A percentile compares a stretch with the other conserved stretches of the same genome.
phyloP scores from a whole-genome alignment of 306 rosid genomes.

The Senna tora region DNA sequence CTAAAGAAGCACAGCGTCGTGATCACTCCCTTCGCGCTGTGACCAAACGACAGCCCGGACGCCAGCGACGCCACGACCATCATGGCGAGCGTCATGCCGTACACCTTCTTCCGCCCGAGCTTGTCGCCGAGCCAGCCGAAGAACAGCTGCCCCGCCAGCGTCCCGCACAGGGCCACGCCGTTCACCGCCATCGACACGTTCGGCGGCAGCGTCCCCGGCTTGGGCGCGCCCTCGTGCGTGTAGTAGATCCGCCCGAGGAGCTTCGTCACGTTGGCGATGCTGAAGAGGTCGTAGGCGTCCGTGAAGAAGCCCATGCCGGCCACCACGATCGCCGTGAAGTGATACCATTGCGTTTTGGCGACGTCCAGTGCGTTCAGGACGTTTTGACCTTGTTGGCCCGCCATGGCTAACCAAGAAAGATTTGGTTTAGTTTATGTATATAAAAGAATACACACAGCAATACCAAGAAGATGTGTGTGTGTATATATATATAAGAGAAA shows the following conservation, averaged over 20 bases:
- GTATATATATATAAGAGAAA: no score
- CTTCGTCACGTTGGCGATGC: constrained; percentile 58
- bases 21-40: constrained; percentile 35
- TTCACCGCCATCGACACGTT: constrained; percentile 48
- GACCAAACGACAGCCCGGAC: constrained; percentile 55
- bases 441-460: no score
- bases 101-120: constrained; percentile 52
- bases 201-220: constrained; percentile 53
- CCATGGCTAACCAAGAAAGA: no score
- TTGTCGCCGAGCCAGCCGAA: constrained; percentile 59
- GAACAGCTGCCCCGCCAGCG: constrained; percentile 45
- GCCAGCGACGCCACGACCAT: constrained; percentile 48
- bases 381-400: neutral
- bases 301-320: constrained; percentile 60
- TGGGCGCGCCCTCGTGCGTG: constrained; percentile 28
- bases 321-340: constrained; percentile 45
- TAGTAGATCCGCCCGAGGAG: constrained; percentile 56
- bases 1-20: constrained; percentile 54
- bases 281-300: constrained; percentile 54
- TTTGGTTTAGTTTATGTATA: no score
- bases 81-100: constrained; percentile 51
- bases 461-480: no score
- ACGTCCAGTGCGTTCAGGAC: constrained; percentile 38
- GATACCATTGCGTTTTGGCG: constrained; percentile 50
- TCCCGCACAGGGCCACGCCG: constrained; percentile 53